Conservation (phyloP, 352 stramenopile genomes). For the Phytophthora macrochlamydospora region DNA sequence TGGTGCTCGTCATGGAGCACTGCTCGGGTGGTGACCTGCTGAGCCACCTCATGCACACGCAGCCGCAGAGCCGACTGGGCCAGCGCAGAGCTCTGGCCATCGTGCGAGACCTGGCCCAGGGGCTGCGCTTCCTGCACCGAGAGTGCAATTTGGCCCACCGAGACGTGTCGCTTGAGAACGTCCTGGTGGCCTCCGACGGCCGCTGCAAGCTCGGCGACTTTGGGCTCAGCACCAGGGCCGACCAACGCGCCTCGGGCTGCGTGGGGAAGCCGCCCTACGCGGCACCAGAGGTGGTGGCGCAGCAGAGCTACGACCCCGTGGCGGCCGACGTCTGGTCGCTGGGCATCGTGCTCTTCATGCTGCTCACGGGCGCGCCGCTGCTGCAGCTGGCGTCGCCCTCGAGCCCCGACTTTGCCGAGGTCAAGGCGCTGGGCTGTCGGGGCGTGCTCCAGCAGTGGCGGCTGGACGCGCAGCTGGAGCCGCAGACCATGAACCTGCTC, state of each 20-base stretch:
- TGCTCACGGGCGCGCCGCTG: slow-evolving; percentile 56
- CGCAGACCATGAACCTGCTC: slow-evolving; percentile 32
- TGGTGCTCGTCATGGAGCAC: no score
- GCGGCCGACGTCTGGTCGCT: slow-evolving; percentile 61
- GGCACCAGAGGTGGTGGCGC: slow-evolving; percentile 39
- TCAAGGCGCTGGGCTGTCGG: slow-evolving; percentile 33
- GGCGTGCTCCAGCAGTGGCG: slow-evolving; percentile 43
- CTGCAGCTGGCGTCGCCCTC: slow-evolving; percentile 34
- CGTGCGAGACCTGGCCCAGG: slow-evolving; percentile 36
- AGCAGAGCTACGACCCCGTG: slow-evolving; percentile 34
- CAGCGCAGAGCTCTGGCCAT: slow-evolving; percentile 33
- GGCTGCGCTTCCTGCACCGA: slow-evolving; percentile 35
- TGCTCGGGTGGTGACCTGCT: no score
- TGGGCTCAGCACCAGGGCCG: slow-evolving; percentile 42
- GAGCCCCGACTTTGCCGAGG: slow-evolving; percentile 33
- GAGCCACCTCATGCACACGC: slow-evolving; percentile 24
- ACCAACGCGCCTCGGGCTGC: slow-evolving; percentile 18
- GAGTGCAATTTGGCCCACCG: slow-evolving; percentile 43
- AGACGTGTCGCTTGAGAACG: slow-evolving; percentile 72
- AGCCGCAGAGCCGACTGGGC: slow-evolving; percentile 26
- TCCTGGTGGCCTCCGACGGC: slow-evolving; percentile 47
- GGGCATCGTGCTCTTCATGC: slow-evolving; percentile 62
- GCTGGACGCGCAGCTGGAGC: slow-evolving; percentile 24
- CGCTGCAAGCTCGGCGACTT: slow-evolving; percentile 64
- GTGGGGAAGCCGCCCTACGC: slow-evolving; percentile 43